Evolutionary conservation across 2,329 filamentous ascomycete species (phyloP), one percentile per base, ranked within the genome.

Genomic region (Hawksworthiomyces lignivorus): DNA sequence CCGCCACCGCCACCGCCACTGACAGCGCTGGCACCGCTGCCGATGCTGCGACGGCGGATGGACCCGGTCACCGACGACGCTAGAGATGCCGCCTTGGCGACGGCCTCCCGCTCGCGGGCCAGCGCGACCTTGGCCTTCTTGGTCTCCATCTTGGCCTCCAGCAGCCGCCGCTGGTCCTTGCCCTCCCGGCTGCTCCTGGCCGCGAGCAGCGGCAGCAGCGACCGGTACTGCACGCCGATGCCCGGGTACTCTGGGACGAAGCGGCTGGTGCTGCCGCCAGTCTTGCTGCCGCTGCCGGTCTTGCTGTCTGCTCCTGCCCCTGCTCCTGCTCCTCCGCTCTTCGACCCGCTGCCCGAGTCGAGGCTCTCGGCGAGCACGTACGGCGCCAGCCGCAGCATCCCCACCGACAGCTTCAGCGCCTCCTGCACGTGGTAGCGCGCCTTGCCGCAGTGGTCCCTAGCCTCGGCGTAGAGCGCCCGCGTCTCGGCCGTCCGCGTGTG

Each of bases 401-500:
- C 49, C 12, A 60, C 49, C 14, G 55, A 41, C 14, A 64, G 55
- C 46, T 49, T 51, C 33, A 63, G 17, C 17, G 57, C 66, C 28
- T 55, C 39, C 26, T 41, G 47, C n/a, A 70, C 52, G 50, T 70
- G 65, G 11, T 51, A 41, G 34, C 56, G 49, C 5, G 59, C 56
- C 48, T 65, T 55, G 22, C 50, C 41, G 45, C 65, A 64, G 51
- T 70, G 65, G 12, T 49, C 52, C 50, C 57, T 61, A 22, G 66
- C 63, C 32, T 67, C 60, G 37, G 52, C 48, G 44, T 57, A 59
- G 52, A 62, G 57, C 27, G 56, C 51, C 9, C 65, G 63, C 20
- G 64, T 65, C 10, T 56, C 51, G 15, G 62, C 53, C 10, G 64
- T 57, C 9, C 65, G 61, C 58, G 68, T 69, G 44, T 55, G 59